A percentile compares a stretch with the other conserved stretches of the same genome.
phyloP scores from a whole-genome alignment of 441 rosid species.

The Populus hybrid region DNA sequence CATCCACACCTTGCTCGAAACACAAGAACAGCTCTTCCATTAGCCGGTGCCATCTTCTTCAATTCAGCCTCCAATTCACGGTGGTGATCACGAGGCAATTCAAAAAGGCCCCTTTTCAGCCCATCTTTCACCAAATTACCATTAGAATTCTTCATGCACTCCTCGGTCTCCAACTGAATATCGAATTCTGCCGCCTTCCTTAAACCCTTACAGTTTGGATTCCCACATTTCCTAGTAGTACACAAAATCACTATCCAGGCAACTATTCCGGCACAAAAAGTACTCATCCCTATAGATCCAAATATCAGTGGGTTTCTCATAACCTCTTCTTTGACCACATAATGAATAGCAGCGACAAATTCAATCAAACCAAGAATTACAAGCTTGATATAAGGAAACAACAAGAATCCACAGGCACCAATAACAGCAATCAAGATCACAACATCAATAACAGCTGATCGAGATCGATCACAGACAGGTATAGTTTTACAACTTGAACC shows the following conservation, averaged over 20 bases:
- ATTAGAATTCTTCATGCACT: constrained; percentile 63
- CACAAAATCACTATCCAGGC: constrained; percentile 57
- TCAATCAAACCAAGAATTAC: constrained; percentile 35
- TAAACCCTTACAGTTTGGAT: constrained; percentile 76
- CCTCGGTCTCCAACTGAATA: constrained; percentile 89
- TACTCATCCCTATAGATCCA: constrained; percentile 64
- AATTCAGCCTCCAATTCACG: constrained; percentile 74
- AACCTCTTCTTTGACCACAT: constrained; percentile 61
- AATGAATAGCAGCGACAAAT: constrained; percentile 36
- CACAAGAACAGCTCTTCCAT: constrained; percentile 80
- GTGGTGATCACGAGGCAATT: constrained; percentile 72
- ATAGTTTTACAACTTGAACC: constrained; percentile 34
- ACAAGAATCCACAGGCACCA: constrained; percentile 67
- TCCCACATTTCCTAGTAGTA: constrained; percentile 69
- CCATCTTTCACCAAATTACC: constrained; percentile 36
- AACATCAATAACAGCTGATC: constrained; percentile 74
- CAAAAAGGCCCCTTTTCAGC: constrained; percentile 56
- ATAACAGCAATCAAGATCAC: constrained; percentile 66
- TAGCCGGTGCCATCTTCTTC: constrained; percentile 90
- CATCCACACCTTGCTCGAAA: constrained; percentile 87
- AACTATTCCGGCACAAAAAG: constrained; percentile 57
- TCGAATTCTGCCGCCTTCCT: constrained; percentile 83
- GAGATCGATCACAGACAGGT: constrained; percentile 57
- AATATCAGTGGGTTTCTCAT: constrained; percentile 55
- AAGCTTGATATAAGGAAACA: constrained; percentile 60